A percentile compares a stretch with the other conserved stretches of the same genome.
These are phyloP conservation scores for Alternaria ethzedia DNA, from an alignment of 2,329 filamentous ascomycete species.

Conservation along the genomic window DNA sequence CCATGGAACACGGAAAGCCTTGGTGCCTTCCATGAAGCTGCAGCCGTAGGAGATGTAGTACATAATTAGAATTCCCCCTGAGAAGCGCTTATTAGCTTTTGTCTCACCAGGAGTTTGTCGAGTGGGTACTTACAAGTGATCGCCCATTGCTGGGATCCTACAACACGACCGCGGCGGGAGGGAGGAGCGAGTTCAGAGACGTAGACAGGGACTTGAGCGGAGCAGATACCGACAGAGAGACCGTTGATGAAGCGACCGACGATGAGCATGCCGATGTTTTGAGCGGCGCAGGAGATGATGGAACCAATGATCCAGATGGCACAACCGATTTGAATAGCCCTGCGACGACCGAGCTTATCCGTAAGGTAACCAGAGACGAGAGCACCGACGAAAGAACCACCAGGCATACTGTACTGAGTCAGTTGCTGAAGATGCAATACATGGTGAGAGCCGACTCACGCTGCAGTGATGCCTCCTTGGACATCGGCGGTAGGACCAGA, in stretches of 20 bases:
- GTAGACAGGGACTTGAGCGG: slow-evolving; percentile 72
- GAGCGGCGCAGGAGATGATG: slow-evolving; percentile 66
- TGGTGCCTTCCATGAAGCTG: slow-evolving; percentile 39
- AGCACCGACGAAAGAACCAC: slow-evolving; percentile 71
- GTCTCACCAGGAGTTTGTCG: neutral
- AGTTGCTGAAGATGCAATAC: neutral
- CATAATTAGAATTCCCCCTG: slow-evolving; percentile 43
- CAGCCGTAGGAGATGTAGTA: slow-evolving; percentile 45
- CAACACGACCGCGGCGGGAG: slow-evolving; percentile 66
- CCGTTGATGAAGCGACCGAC: slow-evolving; percentile 75
- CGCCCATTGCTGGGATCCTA: slow-evolving; percentile 76
- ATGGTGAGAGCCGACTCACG: neutral
- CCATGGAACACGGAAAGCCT: slow-evolving; percentile 49
- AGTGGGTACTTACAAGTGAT: slow-evolving; percentile 53
- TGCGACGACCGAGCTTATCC: slow-evolving; percentile 63
- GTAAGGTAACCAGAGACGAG: slow-evolving; percentile 65
- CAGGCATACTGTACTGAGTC: slow-evolving; percentile 61
- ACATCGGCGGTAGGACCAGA: slow-evolving; percentile 59
- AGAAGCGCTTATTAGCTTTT: neutral
- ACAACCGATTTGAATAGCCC: slow-evolving; percentile 60
- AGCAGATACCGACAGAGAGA: slow-evolving; percentile 75
- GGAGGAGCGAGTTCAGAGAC: slow-evolving; percentile 70
- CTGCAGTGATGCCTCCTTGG: slow-evolving; percentile 66
- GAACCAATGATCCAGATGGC: slow-evolving; percentile 65
- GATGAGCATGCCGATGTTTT: slow-evolving; percentile 74